Percentiles rank a stretch among this genome's conserved stretches.
phyloP scores from a whole-genome alignment of 768 basidiomycete species.

The Phaffia australis region DNA sequence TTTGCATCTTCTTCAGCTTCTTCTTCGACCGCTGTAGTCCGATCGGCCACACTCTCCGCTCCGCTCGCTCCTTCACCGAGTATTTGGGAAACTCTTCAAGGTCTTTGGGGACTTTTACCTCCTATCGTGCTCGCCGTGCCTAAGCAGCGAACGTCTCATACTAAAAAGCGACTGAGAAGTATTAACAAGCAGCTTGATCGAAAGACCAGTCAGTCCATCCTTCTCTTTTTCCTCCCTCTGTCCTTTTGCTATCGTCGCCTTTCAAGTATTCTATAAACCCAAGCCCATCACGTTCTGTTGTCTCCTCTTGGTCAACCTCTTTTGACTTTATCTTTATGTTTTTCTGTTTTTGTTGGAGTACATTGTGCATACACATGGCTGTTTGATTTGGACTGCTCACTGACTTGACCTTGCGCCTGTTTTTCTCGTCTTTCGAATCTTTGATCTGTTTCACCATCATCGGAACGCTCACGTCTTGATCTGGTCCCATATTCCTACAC shows the following conservation, averaged over 20 bases:
- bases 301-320: neutral
- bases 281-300: neutral
- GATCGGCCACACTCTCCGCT: too few relatives aligned
- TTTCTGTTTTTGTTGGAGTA: neutral
- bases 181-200: conserved; percentile 93
- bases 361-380: neutral
- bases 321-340: neutral
- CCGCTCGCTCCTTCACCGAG: too few relatives aligned
- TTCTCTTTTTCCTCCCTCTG: neutral
- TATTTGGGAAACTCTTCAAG: conserved; percentile 3
- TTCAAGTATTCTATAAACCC: neutral
- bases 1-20: too few relatives aligned
- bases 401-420: too few relatives aligned
- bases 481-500: too few relatives aligned
- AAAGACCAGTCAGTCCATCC: conserved; percentile 60
- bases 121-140: conserved; percentile 84
- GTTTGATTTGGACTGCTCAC: too few relatives aligned
- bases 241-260: neutral
- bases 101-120: conserved; percentile 58
- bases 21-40: too few relatives aligned
- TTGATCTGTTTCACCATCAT: neutral
- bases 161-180: conserved; percentile 84
- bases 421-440: neutral
- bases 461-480: neutral
- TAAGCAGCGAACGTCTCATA: conserved; percentile 86